A percentile compares a stretch with the other conserved stretches of the same genome.
These are phyloP conservation scores for Aspergillus transmontanensis DNA, from an alignment of 2,329 filamentous ascomycete genomes.

Conservation along the genomic window DNA sequence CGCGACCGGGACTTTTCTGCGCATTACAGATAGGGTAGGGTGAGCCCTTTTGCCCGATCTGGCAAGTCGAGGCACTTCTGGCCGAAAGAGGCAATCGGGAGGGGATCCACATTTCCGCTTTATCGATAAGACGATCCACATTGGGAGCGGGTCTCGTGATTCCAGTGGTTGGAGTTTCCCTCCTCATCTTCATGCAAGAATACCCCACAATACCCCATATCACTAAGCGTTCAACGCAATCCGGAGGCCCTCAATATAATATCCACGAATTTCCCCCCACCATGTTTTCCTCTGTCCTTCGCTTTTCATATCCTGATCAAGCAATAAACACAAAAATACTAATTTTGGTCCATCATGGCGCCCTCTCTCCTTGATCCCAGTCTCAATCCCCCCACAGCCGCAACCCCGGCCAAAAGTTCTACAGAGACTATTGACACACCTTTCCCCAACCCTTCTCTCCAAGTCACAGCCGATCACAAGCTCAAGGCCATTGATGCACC, in stretches of 20 bases:
- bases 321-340: not conserved
- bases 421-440: not conserved
- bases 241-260: not conserved
- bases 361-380: not conserved
- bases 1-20: not conserved
- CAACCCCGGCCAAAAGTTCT: not conserved
- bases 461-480: slow-evolving; percentile 63
- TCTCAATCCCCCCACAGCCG: not conserved
- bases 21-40: slow-evolving; percentile 2
- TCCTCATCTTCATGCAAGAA: not conserved
- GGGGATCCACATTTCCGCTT: not conserved
- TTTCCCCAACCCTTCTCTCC: slow-evolving; percentile 57
- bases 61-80: slow-evolving; percentile 19
- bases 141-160: not conserved
- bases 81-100: slow-evolving; percentile 7
- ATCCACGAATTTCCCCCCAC: not conserved
- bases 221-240: too few species aligned
- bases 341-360: not conserved
- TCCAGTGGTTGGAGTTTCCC: not conserved
- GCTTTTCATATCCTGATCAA: not conserved
- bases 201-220: slow-evolving; percentile 4
- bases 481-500: slow-evolving; percentile 61
- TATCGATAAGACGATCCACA: not conserved
- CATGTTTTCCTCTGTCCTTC: not conserved
- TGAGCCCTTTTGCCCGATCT: slow-evolving; percentile 16